A percentile compares a stretch with the other conserved stretches of the same genome.
Conservation (phyloP, 2,329 filamentous ascomycete genomes). For the Penicillium verrucosum region DNA sequence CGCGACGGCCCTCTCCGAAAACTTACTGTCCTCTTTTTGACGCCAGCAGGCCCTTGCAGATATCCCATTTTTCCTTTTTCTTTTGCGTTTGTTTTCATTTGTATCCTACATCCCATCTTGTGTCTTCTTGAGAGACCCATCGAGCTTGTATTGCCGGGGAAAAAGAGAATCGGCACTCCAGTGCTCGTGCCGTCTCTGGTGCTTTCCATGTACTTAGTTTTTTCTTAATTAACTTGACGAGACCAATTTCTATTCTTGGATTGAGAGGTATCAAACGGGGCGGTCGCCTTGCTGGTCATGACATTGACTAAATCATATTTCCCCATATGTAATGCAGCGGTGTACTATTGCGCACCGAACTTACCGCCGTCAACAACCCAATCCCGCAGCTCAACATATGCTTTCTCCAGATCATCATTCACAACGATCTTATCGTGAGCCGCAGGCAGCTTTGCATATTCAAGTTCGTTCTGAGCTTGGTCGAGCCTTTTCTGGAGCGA, state of each 20-base stretch:
- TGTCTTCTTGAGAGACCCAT: slow-evolving; percentile 14
- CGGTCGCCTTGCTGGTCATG: neutral
- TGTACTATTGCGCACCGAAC: slow-evolving; percentile 24
- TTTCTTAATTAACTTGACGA: slow-evolving; percentile 30
- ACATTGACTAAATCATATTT: neutral
- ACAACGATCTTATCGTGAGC: slow-evolving; percentile 64
- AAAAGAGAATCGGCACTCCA: slow-evolving; percentile 29
- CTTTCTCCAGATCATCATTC: slow-evolving; percentile 62
- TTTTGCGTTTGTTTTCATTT: slow-evolving; percentile 26
- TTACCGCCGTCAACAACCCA: slow-evolving; percentile 48
- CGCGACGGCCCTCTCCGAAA: slow-evolving; percentile 21
- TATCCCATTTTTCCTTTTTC: slow-evolving; percentile 37
- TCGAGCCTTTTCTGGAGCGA: slow-evolving; percentile 65
- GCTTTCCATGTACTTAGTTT: slow-evolving; percentile 37
- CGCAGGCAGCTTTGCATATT: slow-evolving; percentile 65
- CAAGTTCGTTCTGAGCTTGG: slow-evolving; percentile 72
- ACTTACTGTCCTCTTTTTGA: slow-evolving; percentile 28
- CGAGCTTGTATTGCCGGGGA: slow-evolving; percentile 24
- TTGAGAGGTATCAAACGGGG: neutral
- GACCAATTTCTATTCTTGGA: slow-evolving; percentile 26
- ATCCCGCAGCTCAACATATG: slow-evolving; percentile 53
- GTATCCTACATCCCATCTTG: slow-evolving; percentile 17
- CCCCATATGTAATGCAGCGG: neutral
- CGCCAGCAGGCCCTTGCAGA: slow-evolving; percentile 37
- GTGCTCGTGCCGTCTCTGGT: slow-evolving; percentile 24